Evolutionary conservation across 75 land plant species (phyloP).

Genomic region (Picea sitchensis): DNA sequence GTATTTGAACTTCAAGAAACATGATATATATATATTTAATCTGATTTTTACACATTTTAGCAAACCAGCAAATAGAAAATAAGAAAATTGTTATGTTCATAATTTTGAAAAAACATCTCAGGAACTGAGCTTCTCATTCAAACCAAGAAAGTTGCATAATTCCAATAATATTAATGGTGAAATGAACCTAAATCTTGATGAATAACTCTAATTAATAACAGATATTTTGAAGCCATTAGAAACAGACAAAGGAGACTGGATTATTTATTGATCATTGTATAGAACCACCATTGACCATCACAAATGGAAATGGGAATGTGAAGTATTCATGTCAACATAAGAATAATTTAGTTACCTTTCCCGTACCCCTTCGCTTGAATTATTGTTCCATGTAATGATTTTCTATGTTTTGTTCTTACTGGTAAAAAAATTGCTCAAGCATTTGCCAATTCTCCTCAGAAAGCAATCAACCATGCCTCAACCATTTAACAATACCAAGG

Average conservation of each 20-base stretch:
- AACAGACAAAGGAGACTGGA: no score
- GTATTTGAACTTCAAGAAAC: not conserved
- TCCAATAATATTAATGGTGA: not conserved
- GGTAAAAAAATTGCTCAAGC: not conserved
- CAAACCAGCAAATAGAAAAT: not conserved
- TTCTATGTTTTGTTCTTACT: no score
- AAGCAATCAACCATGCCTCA: not conserved
- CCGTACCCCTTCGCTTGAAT: not conserved
- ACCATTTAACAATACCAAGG: no score
- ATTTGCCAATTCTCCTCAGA: not conserved
- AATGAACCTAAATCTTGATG: not conserved
- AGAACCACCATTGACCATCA: no score
- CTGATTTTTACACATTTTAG: not conserved
- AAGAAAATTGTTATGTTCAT: not conserved
- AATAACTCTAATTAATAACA: not conserved
- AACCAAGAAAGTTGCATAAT: conserved; percentile 5
- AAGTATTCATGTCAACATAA: not conserved
- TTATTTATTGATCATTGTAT: no score
- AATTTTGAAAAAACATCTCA: not conserved
- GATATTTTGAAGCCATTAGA: no score
- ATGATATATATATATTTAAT: not conserved
- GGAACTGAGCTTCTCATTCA: not conserved
- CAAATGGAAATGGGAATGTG: not conserved
- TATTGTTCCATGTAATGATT: no score
- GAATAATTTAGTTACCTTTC: not conserved